Evolutionary conservation across 306 rosid species (phyloP).

Genomic region (Carpinus viminea): DNA sequence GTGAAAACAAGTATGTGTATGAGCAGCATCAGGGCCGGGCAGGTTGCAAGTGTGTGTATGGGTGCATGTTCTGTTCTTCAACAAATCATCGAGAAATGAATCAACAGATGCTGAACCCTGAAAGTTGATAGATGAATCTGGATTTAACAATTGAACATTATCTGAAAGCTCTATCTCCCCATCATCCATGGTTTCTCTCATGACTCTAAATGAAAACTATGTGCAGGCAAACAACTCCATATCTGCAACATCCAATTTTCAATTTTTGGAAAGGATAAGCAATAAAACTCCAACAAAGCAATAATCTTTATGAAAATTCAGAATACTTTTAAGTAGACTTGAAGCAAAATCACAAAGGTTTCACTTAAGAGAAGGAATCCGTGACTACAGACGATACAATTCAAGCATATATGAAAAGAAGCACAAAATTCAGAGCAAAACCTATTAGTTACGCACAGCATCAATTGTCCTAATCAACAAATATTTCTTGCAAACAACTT

Average conservation of each 20-base stretch:
- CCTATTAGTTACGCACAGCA: neutral
- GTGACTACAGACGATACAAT: neutral
- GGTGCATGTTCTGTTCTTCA: conserved; percentile 54
- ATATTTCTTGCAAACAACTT: conserved; percentile 22
- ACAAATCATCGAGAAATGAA: conserved; percentile 37
- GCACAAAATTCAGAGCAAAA: conserved; percentile 21
- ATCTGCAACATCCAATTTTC: conserved; percentile 34
- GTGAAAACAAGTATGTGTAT: conserved; percentile 66
- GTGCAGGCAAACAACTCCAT: conserved; percentile 26
- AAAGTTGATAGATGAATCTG: conserved; percentile 42
- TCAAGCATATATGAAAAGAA: conserved; percentile 39
- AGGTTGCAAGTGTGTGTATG: conserved; percentile 80
- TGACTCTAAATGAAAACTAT: conserved; percentile 12
- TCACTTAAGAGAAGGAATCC: neutral
- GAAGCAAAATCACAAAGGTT: conserved; percentile 9
- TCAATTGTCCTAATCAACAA: conserved; percentile 23
- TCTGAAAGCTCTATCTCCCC: conserved; percentile 55
- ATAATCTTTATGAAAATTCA: conserved; percentile 10
- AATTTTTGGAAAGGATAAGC: conserved; percentile 12
- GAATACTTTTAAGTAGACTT: neutral
- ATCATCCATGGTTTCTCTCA: conserved; percentile 51
- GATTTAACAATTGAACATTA: conserved; percentile 33
- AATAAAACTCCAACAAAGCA: conserved; percentile 7
- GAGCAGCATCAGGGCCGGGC: conserved; percentile 57
- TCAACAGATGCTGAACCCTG: conserved; percentile 40